Evolutionary conservation across 2,329 filamentous ascomycete species (phyloP).

Genomic region (Calonectria henricotiae): DNA sequence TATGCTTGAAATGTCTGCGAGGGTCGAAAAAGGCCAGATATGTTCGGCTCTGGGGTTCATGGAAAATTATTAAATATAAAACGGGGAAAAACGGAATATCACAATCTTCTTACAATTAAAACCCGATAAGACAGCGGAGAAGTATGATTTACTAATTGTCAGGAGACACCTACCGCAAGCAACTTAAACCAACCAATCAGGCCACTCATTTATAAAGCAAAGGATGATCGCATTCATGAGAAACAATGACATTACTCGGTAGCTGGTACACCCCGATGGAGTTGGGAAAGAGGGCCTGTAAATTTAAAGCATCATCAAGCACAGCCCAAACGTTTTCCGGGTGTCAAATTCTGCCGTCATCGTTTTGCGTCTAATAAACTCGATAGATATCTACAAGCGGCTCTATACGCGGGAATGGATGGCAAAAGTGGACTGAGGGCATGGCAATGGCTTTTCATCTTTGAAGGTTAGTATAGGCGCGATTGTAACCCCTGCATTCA

Average conservation of each 20-base stretch:
- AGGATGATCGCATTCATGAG: not conserved
- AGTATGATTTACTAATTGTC: not conserved
- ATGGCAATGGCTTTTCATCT: slow-evolving; percentile 66
- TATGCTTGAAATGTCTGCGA: too few relatives aligned
- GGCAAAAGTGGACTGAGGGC: slow-evolving; percentile 58
- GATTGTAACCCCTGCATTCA: too few relatives aligned
- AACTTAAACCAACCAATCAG: not conserved
- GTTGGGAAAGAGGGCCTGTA: slow-evolving; percentile 60
- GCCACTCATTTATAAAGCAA: not conserved
- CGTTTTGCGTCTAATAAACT: not conserved
- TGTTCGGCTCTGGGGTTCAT: too few relatives aligned
- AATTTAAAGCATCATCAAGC: slow-evolving; percentile 60
- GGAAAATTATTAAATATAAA: too few relatives aligned
- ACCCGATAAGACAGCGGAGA: not conserved
- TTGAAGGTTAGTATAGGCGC: slow-evolving; percentile 56
- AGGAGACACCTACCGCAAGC: not conserved
- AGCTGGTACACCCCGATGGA: slow-evolving; percentile 62
- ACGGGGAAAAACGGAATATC: too few relatives aligned
- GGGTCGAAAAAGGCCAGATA: too few relatives aligned
- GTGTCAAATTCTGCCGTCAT: not conserved
- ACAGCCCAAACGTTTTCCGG: slow-evolving; percentile 63
- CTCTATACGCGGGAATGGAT: slow-evolving; percentile 60
- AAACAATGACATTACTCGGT: slow-evolving; percentile 56
- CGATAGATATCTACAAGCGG: slow-evolving; percentile 60
- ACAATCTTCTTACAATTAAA: not conserved